Base-by-base conservation (phyloP, 495 filamentous ascomycete genomes). In the Cenococcum geophilum region DNA sequence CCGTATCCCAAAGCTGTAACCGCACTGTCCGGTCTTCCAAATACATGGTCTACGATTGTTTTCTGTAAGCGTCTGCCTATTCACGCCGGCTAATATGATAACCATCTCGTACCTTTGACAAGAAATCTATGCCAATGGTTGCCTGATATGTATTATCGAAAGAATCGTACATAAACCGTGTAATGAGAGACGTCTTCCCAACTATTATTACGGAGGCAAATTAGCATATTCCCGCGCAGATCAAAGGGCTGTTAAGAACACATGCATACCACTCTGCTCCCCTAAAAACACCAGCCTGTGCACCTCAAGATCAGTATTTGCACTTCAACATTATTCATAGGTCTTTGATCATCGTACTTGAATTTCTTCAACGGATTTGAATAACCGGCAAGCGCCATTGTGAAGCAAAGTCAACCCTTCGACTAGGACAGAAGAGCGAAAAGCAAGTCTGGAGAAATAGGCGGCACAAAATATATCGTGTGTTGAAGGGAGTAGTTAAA, bases 91-190 rank as follows among this genome's bases (percentile, higher is more conserved):
- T 0, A 22, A 52, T 23, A 14, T 25, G 5, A 11, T 27, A 25
- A 27, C 20, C 1, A 8, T 57, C 34, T 57, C 71, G 62, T 81
- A 89, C 90, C 85, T 98, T 98, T 65, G 92, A 97, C 64, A 98
- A 85, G 72, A 98, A 98, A 78, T 98, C 93, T 77, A 98, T 98
- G 73, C 93, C 93, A 71, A 98, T 98, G 57, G 93, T 98, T 48
- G 93, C 93, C 77, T 98, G 93, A 76, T 98, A 98, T 83, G 92
- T 97, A 78, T 95, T 96, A 80, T 98, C 95, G 82, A 98, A 98
- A 36, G 93, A 96, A 77, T 98, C 93, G 80, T 98, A 98, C 93
- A 98, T 98, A 79, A 98, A 98, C 59, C 93, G 87, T 57, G 93
- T 98, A 73, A 98, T 98, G 70, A 98, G 78, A 48, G 95, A 97